These are phyloP conservation scores for Colletotrichum sp. DNA, from an alignment of 2,329 filamentous ascomycete species.

Conservation along the genomic window DNA sequence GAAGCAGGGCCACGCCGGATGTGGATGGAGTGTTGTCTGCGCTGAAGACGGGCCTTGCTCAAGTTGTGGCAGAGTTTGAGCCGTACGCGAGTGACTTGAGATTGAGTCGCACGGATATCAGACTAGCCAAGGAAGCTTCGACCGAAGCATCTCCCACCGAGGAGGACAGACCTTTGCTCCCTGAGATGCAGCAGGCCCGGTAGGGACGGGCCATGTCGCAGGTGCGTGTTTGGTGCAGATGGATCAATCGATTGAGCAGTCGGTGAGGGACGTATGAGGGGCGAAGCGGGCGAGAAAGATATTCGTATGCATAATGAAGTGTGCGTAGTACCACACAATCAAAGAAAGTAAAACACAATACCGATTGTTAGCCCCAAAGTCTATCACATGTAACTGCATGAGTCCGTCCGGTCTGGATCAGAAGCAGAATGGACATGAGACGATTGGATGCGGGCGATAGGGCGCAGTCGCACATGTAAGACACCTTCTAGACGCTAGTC, in stretches of 20 bases:
- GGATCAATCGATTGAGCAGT: not conserved
- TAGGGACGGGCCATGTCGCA: not conserved
- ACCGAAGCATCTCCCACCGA: constrained; percentile 25
- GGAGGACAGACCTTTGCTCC: constrained; percentile 10
- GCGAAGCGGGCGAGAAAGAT: not conserved
- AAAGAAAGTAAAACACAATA: not conserved
- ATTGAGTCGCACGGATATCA: constrained; percentile 72
- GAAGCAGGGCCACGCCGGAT: constrained; percentile 60
- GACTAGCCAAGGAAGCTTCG: constrained; percentile 72
- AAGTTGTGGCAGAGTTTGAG: constrained; percentile 74
- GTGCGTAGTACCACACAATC: constrained; percentile 1
- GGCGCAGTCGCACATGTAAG: constrained; percentile 2
- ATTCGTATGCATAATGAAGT: constrained; percentile 11
- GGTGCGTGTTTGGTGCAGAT: not conserved
- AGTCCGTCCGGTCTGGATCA: not conserved
- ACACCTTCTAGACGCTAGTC: constrained; percentile 4
- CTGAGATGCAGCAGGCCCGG: constrained; percentile 33
- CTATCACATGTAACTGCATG: constrained; percentile 15
- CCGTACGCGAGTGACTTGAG: constrained; percentile 74
- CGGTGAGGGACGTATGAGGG: constrained; percentile 1
- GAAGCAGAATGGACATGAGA: constrained; percentile 3
- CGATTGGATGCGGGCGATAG: constrained; percentile 7
- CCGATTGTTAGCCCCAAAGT: not conserved
- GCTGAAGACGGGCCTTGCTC: constrained; percentile 67
- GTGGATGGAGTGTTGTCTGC: constrained; percentile 72